Evolutionary conservation across 257 asterid species (phyloP), one percentile per base, ranked within the genome.

Genomic region (Scutellaria galericulata): DNA sequence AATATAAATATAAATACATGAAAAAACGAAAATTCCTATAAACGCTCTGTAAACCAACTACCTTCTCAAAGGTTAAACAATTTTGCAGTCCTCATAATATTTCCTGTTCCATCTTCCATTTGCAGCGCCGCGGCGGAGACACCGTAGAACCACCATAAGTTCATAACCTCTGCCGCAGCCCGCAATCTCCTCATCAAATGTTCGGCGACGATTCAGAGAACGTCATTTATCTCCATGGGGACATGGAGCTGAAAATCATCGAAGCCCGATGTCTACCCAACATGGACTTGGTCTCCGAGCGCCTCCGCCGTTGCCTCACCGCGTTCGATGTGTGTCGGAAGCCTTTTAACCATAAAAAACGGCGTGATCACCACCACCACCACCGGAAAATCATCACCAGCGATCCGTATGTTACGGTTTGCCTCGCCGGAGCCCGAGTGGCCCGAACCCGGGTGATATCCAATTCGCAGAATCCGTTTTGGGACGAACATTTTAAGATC

Each of bases 191-290:
- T 7, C 31, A 4, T 6, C 27, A 39, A 13, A 90, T 90, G 97
- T 80, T 84, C 75, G 85, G 75, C 65, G 82, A 78, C 7, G 39
- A 71, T 57, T 20, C 61, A 2, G 68, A 68, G 37, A 10, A 50
- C 12, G 22, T 46, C 6, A 72, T 77, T 0, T 82, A 82, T 72
- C 95, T 94, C 41, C 99, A 94, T 44, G 99, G 99, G 8, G 96
- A 91, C 74, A 87, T 94, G 31, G 99, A 94, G 80, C 86, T 94
- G 20, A 82, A 78, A 41, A 86, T 94, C 62, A 62, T 88, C 20
- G 96, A 94, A 69, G 99, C 97, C 7, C 94, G 97, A 27, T 61
- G 78, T 9, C 82, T 94, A 68, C 99, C 98, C 13, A 94, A 94
- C 70, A 91, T 94, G 97, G 99, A 94, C 78, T 9, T 94, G 4